A percentile compares a stretch with the other conserved stretches of the same genome.
Conservation (phyloP, 2,329 filamentous ascomycete species). For the Pseudogymnoascus sp. region DNA sequence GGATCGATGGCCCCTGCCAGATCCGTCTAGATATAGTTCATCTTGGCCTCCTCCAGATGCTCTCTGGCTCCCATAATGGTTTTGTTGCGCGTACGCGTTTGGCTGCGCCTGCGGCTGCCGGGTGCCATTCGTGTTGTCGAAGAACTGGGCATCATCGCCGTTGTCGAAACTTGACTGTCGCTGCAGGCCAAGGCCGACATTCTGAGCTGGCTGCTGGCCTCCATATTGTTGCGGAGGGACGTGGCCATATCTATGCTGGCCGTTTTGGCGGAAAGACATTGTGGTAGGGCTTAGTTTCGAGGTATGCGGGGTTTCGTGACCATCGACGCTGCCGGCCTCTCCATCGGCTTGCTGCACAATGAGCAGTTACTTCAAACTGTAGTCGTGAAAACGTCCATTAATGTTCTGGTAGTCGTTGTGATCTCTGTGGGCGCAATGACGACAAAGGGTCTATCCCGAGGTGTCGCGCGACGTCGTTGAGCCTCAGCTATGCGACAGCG, state of each 20-base stretch:
- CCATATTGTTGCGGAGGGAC: slow-evolving; percentile 59
- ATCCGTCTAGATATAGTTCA: slow-evolving; percentile 1
- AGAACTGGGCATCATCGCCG: slow-evolving; percentile 61
- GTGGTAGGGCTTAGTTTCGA: slow-evolving; percentile 1
- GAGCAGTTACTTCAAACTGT: slow-evolving; percentile 2
- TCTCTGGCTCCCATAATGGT: background rate
- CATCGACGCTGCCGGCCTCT: background rate
- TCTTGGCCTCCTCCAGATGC: slow-evolving; percentile 10
- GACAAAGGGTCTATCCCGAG: background rate
- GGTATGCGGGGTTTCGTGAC: slow-evolving; percentile 8
- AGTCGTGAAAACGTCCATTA: background rate
- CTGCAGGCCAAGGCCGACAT: slow-evolving; percentile 31
- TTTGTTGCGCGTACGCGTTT: slow-evolving; percentile 18
- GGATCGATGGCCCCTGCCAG: background rate
- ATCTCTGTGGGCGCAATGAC: background rate
- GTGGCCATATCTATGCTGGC: slow-evolving; percentile 59
- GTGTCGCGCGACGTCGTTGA: slow-evolving; percentile 8
- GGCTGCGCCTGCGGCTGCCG: slow-evolving; percentile 43
- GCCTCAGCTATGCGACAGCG: slow-evolving; percentile 7
- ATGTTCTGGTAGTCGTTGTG: background rate
- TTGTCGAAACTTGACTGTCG: slow-evolving; percentile 68
- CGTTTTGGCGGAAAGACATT: slow-evolving; percentile 56
- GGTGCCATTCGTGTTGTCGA: slow-evolving; percentile 28
- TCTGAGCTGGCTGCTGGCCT: slow-evolving; percentile 33
- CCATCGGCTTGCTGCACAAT: slow-evolving; percentile 2